Percentiles rank a stretch among this genome's conserved stretches.
These are phyloP conservation scores for Micractinium conductrix DNA, from an alignment of 139 green algal species.

Conservation along the genomic window DNA sequence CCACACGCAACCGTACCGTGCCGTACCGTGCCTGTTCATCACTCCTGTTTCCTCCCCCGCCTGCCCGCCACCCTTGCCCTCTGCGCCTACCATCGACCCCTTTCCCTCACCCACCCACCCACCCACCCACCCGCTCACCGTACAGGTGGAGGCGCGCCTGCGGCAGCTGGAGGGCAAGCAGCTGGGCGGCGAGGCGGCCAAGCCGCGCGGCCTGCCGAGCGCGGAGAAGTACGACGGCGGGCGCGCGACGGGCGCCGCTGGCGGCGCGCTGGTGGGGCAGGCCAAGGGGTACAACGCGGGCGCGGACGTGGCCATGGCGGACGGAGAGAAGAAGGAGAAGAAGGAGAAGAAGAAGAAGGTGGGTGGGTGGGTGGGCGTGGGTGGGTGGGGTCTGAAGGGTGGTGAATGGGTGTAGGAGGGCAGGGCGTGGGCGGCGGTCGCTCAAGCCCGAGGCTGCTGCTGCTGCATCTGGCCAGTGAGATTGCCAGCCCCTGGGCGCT, in stretches of 20 bases:
- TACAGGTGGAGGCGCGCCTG: slow-evolving; percentile 91
- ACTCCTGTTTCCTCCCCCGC: not conserved
- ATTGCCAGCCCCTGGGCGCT: no score
- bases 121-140: not conserved
- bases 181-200: slow-evolving; percentile 65
- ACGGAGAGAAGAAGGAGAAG: slow-evolving; percentile 63
- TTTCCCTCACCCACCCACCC: not conserved
- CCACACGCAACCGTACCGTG: not conserved
- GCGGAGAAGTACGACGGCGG: slow-evolving; percentile 77
- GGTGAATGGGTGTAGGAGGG: not conserved
- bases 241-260: slow-evolving; percentile 49
- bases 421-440: no score
- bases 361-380: not conserved
- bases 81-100: not conserved
- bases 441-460: no score
- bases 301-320: slow-evolving; percentile 71
- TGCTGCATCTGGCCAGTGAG: no score
- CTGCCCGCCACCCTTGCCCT: not conserved
- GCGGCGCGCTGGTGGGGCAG: slow-evolving; percentile 50
- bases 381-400: not conserved
- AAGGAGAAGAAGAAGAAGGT: slow-evolving; percentile 53
- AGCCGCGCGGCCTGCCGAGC: slow-evolving; percentile 47
- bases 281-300: slow-evolving; percentile 86
- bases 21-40: not conserved
- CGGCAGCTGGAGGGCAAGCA: slow-evolving; percentile 90